These are phyloP conservation scores for Raffaelea arxii DNA, from an alignment of 2,329 filamentous ascomycete genomes.

Conservation along the genomic window DNA sequence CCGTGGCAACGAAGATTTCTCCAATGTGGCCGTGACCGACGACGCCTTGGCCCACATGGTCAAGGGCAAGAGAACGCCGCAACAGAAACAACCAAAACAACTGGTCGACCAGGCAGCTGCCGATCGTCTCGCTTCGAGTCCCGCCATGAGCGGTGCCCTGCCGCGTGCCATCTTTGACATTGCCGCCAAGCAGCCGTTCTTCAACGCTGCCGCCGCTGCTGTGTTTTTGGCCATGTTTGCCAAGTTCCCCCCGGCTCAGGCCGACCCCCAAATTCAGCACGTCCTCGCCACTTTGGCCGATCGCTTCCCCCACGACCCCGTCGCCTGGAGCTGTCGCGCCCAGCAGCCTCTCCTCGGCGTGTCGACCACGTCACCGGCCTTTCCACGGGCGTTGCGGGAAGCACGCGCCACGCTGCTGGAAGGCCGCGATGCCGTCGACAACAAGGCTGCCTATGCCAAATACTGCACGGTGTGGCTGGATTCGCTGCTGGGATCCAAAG, in stretches of 20 bases:
- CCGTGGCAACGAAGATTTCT: constrained; percentile 38
- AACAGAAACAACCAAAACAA: constrained; percentile 20
- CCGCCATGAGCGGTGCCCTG: constrained; percentile 85
- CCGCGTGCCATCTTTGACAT: constrained; percentile 87
- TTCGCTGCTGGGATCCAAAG: constrained; percentile 34
- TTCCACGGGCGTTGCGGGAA: constrained; percentile 60
- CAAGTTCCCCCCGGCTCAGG: constrained; percentile 54
- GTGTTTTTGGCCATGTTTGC: constrained; percentile 74
- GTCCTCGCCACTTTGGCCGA: constrained; percentile 57
- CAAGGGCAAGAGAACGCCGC: constrained; percentile 14
- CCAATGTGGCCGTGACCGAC: constrained; percentile 32
- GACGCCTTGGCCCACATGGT: constrained; percentile 33
- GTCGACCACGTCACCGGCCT: constrained; percentile 53
- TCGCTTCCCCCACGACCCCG: constrained; percentile 48
- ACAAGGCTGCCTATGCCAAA: constrained; percentile 33
- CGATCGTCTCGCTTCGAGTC: constrained; percentile 55
- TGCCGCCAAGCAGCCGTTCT: constrained; percentile 67
- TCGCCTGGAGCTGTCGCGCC: constrained; percentile 61
- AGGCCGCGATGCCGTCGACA: constrained; percentile 32
- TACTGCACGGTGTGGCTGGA: constrained; percentile 48
- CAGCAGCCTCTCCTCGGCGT: constrained; percentile 61
- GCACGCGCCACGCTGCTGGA: constrained; percentile 53
- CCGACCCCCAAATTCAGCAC: constrained; percentile 58
- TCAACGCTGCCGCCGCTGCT: constrained; percentile 55
- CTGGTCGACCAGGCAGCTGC: not conserved